Percentiles rank a stretch among this genome's conserved stretches.
phyloP scores from a whole-genome alignment of 2,329 filamentous ascomycete genomes.

The Chalaropsis ovoidea region DNA sequence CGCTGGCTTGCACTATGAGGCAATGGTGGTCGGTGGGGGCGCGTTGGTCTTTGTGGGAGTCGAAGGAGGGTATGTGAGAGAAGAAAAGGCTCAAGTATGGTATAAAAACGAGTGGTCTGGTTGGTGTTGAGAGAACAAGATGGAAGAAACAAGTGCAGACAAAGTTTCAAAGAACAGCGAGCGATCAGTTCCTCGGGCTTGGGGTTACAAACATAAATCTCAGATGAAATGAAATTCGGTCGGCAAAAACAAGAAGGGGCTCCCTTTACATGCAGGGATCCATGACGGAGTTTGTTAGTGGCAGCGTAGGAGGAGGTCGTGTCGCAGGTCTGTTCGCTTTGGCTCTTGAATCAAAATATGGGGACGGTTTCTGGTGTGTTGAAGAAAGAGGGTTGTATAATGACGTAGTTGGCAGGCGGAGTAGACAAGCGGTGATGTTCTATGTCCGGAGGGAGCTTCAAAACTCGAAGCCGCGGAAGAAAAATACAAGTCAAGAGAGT shows the following conservation, averaged over 20 bases:
- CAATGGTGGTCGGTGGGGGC: background rate
- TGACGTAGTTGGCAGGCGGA: background rate
- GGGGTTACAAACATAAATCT: constrained; percentile 20
- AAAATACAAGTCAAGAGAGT: background rate
- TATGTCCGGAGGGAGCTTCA: background rate
- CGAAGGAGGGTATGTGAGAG: background rate
- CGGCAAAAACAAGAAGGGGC: constrained; percentile 20
- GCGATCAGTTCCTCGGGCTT: constrained; percentile 13
- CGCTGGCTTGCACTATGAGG: constrained; percentile 3
- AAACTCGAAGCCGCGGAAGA: background rate
- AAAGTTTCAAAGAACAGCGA: constrained; percentile 3
- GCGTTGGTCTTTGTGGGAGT: background rate
- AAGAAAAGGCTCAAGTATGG: background rate
- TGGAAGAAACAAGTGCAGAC: background rate
- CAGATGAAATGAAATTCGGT: constrained; percentile 25
- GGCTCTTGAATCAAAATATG: background rate
- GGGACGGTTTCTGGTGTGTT: background rate
- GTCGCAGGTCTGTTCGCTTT: constrained; percentile 8
- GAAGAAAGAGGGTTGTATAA: background rate
- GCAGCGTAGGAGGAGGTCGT: background rate
- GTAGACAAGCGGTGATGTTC: background rate
- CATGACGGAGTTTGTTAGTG: constrained; percentile 12
- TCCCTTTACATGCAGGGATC: constrained; percentile 21
- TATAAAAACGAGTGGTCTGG: too few relatives aligned
- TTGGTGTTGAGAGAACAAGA: background rate